Evolutionary conservation across 2,329 filamentous ascomycete species (phyloP), one percentile per base, ranked within the genome.

Genomic region (Dothiorella sarmentorum): DNA sequence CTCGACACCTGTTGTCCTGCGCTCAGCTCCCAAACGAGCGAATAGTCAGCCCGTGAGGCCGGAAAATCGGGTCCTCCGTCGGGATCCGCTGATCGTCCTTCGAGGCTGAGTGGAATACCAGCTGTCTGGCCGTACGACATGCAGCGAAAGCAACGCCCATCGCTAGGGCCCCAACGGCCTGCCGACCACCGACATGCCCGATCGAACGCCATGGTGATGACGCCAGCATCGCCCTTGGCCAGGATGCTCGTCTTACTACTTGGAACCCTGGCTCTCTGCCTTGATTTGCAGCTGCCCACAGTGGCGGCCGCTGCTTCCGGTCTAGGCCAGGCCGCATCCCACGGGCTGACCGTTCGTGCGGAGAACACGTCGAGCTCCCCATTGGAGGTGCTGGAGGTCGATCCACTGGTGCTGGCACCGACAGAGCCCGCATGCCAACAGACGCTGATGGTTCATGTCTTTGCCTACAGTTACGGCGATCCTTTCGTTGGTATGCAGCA

Each of bases 391-490:
- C 86, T 91, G 65, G 82, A 91, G 72, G 83, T 90, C 15, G 82
- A 85, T 53, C 82, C 84, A 63, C 88, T 88, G 1, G 80, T 91
- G 2, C 71, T 84, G 58, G 81, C 78, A 18, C 79, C 81, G 0
- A 61, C 63, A 51, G 63, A 64, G 33, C 57, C 67, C 44, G 68
- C 73, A 49, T 85, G 82, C 67, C 74, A 81, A 42, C 68, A 84
- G 37, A 72, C 82, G n/a, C 72, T 93, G 58, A 89, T 91, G 83
- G 75, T 85, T 3, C 80, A 91, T 72, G 80, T 82, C 0, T 93
- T 93, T 76, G 87, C 77, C 10, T 82, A 76, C 62, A 91, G 87
- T 62, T 92, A 91, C 69, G 86, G 85, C n/a, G 69, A 79, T 31
- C 89, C 89, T 1, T 92, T 85, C 68, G 78, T 91, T 64, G 87